Base-by-base conservation (phyloP, 345 rosid species). In the Litchi chinensis region DNA sequence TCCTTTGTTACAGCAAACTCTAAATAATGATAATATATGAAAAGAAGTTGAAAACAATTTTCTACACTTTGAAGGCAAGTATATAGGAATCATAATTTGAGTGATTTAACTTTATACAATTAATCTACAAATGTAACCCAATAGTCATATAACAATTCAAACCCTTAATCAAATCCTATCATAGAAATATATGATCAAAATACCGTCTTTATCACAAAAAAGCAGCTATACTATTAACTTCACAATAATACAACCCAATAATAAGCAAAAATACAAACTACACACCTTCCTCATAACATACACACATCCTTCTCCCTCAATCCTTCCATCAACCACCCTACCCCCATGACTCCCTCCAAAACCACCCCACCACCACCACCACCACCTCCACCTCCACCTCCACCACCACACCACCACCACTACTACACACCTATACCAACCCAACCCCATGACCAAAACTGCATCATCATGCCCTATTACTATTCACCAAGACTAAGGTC, bases 291-390 rank as follows among this genome's bases (percentile, higher is more conserved):
- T 75, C 74, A 74, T 65, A 70, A 59, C 80, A 79, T 71, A 77
- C 76, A 76, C 57, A 50, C 57, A 44, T 52, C 64, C 11, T 48
- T 12, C 66, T 66, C 13, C 40, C 72, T 18, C 76, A 70, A 43
- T 69, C 59, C 59, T 83, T 43, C 59, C 73, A 21, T 84, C 70
- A 48, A 22, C 21, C 71, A 13, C 79, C 79, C 19, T 62, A 62
- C 7, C 13, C 8, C 4, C 70, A 90, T 90, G 92, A 77, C 76
- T 59, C 22, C 73, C 81, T 74, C 87, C 81, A 76, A 78, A 41
- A 50, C 40, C 54, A 56, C 10, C 79, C 63, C 74, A 32, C 63
- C 75, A 22, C 40, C 56, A 0, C 9, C 77, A 4, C 18, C 80
- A 0, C 71, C 81, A 15, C 79, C 81, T 2, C 6, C 37, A 32